phyloP scores from a whole-genome alignment of 129 eudicot genomes.

The Centaurea solstitialis region DNA sequence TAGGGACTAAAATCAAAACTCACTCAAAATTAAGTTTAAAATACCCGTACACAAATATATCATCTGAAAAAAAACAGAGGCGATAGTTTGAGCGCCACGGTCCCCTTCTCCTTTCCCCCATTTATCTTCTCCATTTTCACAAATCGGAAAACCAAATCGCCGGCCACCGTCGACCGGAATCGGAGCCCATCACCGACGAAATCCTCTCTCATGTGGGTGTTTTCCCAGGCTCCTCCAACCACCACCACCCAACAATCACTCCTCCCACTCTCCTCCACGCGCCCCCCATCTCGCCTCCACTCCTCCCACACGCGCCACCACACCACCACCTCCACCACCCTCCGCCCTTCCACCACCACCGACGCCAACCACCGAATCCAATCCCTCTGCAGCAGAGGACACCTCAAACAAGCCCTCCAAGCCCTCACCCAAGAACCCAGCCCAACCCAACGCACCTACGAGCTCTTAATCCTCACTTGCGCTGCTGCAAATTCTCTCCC shows the following conservation, averaged over 20 bases:
- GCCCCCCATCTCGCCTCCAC: slow-evolving; percentile 26
- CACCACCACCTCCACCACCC: slow-evolving; percentile 41
- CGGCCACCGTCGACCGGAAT: slow-evolving; percentile 12
- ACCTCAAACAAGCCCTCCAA: slow-evolving; percentile 71
- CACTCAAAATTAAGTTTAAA: too few species aligned
- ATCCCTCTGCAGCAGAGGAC: slow-evolving; percentile 66
- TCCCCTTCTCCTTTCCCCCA: neutral
- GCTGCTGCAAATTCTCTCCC: slow-evolving; percentile 45
- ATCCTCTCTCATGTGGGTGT: slow-evolving; percentile 56
- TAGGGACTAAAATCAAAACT: too few species aligned
- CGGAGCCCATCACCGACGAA: slow-evolving; percentile 11
- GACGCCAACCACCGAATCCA: slow-evolving; percentile 66
- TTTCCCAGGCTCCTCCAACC: slow-evolving; percentile 47
- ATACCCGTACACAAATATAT: neutral
- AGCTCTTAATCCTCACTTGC: slow-evolving; percentile 72
- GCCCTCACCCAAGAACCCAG: slow-evolving; percentile 56
- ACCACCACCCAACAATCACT: slow-evolving; percentile 51
- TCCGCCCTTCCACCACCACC: slow-evolving; percentile 42
- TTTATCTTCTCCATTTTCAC: slow-evolving; percentile 14
- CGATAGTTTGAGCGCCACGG: slow-evolving; percentile 20
- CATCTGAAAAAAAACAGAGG: neutral
- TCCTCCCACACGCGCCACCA: slow-evolving; percentile 36
- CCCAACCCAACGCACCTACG: slow-evolving; percentile 84
- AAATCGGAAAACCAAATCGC: neutral
- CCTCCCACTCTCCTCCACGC: slow-evolving; percentile 29